Conservation (phyloP, 805 yeast genomes). For the Candida railenensis region DNA sequence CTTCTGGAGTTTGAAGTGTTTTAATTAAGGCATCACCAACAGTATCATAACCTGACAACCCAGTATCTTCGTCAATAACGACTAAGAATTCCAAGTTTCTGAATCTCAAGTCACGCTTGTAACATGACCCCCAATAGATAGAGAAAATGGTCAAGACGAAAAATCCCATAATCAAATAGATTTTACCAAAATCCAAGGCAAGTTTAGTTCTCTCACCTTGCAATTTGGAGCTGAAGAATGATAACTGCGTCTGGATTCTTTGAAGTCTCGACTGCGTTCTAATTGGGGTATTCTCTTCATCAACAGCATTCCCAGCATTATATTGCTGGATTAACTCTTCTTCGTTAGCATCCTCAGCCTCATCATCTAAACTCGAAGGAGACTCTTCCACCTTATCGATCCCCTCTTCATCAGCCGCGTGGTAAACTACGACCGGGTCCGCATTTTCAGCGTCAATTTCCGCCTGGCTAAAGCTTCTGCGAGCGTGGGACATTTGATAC, state of each 20-base stretch:
- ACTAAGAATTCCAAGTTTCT: conserved; percentile 35
- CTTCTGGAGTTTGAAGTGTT: conserved; percentile 20
- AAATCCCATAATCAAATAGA: conserved; percentile 31
- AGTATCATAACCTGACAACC: conserved; percentile 32
- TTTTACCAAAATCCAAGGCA: conserved; percentile 14
- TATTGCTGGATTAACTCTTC: background rate
- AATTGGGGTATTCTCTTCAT: background rate
- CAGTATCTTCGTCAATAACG: conserved; percentile 23
- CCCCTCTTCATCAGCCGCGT: background rate
- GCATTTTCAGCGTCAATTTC: background rate
- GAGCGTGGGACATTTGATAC: too few relatives aligned
- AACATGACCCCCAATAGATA: conserved; percentile 42
- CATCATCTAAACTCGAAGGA: background rate
- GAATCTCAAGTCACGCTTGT: conserved; percentile 26
- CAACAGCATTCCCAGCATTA: background rate
- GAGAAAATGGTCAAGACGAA: conserved; percentile 37
- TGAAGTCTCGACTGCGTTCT: conserved; percentile 14
- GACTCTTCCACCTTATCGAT: background rate
- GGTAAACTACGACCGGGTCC: background rate
- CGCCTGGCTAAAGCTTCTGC: too few relatives aligned
- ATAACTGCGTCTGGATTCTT: conserved; percentile 24
- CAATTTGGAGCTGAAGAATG: conserved; percentile 31
- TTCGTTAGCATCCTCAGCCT: background rate
- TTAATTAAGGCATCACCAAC: conserved; percentile 49
- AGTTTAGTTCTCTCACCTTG: conserved; percentile 17